Base-by-base conservation (phyloP, 768 basidiomycete species). In the Termitomyces sp. region DNA sequence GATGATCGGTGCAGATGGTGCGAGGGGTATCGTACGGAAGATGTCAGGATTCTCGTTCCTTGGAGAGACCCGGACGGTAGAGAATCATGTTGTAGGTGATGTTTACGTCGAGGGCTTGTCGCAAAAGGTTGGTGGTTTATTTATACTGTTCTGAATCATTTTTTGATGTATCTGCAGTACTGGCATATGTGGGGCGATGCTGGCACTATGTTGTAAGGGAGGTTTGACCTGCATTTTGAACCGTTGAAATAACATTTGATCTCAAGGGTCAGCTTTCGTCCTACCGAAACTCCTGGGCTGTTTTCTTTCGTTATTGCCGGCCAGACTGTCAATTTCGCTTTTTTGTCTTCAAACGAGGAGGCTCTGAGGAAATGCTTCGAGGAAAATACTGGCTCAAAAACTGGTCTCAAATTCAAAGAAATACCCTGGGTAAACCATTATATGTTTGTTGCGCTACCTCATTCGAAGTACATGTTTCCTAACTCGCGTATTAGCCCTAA, bases 101-200 rank as follows among this genome's bases (percentile, higher is more conserved):
- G 73, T 81, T 5, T 66, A 64, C 41, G 68, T 79, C 0, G 68
- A 76, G 33, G 76, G 73, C 5, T 60, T 79, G 25, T 67, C 70
- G 20, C 60, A 65, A n/a, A 71, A 73, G 52, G 76, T 76, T 43
- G 32, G 73, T 58, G 10, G 25, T 27, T 22, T n/a, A 27, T n/a
- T 7, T 29, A 13, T 12, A n/a, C 27, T 43, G 16, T 43, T 33
- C 12, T 38, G 41, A 23, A 44, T 5, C 40, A 7, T 32, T 58
- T 31, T 49, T 46, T 25, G 54, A 56, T 31, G 15, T 7, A 15
- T 44, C 52, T 23, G 11, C 51, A 79, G 77, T 63, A 70, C 52
- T 78, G 76, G 77, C 77, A 78, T 57, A 75, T 74, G 64, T 79
- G 77, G 77, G 76, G 78, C 1, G 72, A 76, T 42, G 58, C 70